Conservation (phyloP, 1,284 basidiomycete species). For the Heterobasidion parviporum region DNA sequence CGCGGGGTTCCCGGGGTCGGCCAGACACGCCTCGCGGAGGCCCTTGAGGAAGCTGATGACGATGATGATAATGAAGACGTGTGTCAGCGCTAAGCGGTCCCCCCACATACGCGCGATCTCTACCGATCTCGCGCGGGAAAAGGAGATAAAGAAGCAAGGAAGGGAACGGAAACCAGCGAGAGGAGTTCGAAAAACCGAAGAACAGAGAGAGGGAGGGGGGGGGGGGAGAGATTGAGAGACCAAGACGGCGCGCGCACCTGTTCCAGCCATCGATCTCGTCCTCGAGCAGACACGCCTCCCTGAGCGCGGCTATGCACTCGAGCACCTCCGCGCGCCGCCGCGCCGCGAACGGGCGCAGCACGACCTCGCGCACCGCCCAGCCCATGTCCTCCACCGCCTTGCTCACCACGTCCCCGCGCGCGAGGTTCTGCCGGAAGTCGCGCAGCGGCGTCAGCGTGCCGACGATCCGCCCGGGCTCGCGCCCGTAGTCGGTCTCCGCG, state of each 20-base stretch:
- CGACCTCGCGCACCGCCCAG: slow-evolving; percentile 62
- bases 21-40: slow-evolving; percentile 45
- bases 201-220: neutral
- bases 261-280: slow-evolving; percentile 79
- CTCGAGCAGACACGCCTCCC: slow-evolving; percentile 52
- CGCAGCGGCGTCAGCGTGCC: slow-evolving; percentile 65
- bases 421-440: slow-evolving; percentile 68
- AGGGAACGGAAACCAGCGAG: too few relatives aligned
- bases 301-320: slow-evolving; percentile 61
- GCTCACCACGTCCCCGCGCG: slow-evolving; percentile 66
- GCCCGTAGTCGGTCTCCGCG: slow-evolving; percentile 26
- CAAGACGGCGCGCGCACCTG: slow-evolving; percentile 30
- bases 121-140: neutral
- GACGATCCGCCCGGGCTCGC: slow-evolving; percentile 52
- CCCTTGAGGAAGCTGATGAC: slow-evolving; percentile 44
- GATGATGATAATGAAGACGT: neutral
- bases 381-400: slow-evolving; percentile 79
- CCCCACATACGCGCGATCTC: neutral
- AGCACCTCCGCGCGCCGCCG: slow-evolving; percentile 62
- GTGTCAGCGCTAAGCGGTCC: neutral
- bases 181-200: slow-evolving; percentile 11
- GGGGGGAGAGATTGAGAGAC: neutral
- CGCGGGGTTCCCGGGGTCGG: slow-evolving; percentile 45
- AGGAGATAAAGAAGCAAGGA: too few relatives aligned
- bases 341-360: slow-evolving; percentile 59